phyloP scores from a whole-genome alignment of 305 asterid genomes.

The Caryopteris hybrid region DNA sequence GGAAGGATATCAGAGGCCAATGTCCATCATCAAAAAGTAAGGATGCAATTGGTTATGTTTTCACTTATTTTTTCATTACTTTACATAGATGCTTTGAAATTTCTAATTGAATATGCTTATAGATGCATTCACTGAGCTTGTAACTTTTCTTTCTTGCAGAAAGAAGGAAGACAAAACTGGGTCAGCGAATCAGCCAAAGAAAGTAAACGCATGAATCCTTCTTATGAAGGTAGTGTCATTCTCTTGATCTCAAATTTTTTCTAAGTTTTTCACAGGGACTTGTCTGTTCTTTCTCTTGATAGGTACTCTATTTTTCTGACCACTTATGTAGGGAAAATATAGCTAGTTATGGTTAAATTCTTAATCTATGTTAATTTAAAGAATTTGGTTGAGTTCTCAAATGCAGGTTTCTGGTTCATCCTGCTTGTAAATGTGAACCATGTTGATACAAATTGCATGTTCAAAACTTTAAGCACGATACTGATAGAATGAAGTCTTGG shows the following conservation, averaged over 20 bases:
- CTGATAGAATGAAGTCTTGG: not conserved
- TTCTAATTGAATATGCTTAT: not conserved
- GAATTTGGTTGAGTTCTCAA: not conserved
- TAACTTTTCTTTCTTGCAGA: constrained; percentile 30
- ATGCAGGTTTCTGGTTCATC: not conserved
- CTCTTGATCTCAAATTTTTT: not conserved
- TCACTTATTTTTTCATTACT: too few species aligned
- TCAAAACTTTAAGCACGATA: not conserved
- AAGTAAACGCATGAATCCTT: constrained; percentile 36
- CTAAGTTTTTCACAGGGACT: not conserved
- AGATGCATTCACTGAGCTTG: not conserved
- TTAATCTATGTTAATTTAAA: not conserved
- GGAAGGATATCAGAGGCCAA: constrained; percentile 63
- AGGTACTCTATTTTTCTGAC: not conserved
- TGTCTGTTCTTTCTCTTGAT: not conserved
- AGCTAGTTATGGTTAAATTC: not conserved
- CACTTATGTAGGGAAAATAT: not conserved
- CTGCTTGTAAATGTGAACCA: not conserved
- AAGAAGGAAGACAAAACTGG: constrained; percentile 27
- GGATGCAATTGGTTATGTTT: too few species aligned
- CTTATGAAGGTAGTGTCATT: constrained; percentile 25
- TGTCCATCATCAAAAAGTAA: constrained; percentile 55
- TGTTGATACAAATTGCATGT: not conserved
- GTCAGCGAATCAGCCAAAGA: constrained; percentile 19
- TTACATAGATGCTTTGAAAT: too few species aligned